Conservation (phyloP, 1,284 basidiomycete genomes). For the Rhodotorula sp. region DNA sequence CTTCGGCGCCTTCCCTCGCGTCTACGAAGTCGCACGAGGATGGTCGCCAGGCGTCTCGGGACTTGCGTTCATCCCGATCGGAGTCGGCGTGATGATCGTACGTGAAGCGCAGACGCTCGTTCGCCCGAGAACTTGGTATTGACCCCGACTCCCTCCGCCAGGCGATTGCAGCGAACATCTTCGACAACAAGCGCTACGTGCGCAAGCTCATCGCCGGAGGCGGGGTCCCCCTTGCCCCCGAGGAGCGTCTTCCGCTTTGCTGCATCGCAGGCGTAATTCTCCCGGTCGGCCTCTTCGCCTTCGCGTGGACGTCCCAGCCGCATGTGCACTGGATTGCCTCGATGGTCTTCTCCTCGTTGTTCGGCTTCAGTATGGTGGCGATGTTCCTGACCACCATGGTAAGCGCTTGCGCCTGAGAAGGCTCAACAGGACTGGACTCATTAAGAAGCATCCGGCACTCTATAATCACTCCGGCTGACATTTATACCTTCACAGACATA, state of each 20-base stretch:
- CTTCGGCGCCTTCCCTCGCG: slow-evolving; percentile 51
- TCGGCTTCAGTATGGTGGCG: slow-evolving; percentile 54
- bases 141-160: too few relatives aligned
- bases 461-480: not conserved
- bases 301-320: slow-evolving; percentile 33
- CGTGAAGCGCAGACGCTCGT: too few relatives aligned
- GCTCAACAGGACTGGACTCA: not conserved
- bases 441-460: too few relatives aligned
- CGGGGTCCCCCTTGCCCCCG: slow-evolving; percentile 50
- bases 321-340: slow-evolving; percentile 6
- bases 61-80: slow-evolving; percentile 47
- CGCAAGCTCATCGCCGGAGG: slow-evolving; percentile 55
- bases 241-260: slow-evolving; percentile 61
- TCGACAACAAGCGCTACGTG: slow-evolving; percentile 61
- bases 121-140: too few relatives aligned
- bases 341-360: slow-evolving; percentile 46
- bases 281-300: slow-evolving; percentile 64
- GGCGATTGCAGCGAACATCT: slow-evolving; percentile 54
- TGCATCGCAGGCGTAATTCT: slow-evolving; percentile 59
- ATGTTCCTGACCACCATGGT: slow-evolving; percentile 53
- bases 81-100: slow-evolving; percentile 42
- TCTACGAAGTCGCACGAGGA: slow-evolving; percentile 62
- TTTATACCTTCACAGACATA: not conserved
- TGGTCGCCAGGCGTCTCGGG: slow-evolving; percentile 63
- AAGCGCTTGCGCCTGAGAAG: not conserved